phyloP scores from a whole-genome alignment of 306 rosid species.

The Parietaria judaica region DNA sequence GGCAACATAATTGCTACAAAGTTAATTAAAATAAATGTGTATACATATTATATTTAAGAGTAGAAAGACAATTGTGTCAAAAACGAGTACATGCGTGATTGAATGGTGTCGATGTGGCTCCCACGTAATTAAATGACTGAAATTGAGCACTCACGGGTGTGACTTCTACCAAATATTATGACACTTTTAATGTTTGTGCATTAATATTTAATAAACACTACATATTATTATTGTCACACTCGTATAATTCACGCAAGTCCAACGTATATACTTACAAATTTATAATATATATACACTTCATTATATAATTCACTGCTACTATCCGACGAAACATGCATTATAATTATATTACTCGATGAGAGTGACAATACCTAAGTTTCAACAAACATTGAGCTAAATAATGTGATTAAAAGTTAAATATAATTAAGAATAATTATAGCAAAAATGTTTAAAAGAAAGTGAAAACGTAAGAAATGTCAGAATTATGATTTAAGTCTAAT shows the following conservation, averaged over 20 bases:
- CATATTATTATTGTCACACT: neutral
- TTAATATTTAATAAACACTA: neutral
- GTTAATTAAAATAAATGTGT: neutral
- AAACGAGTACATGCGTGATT: conserved; percentile 1
- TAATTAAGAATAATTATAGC: too few relatives aligned
- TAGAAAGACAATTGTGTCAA: neutral
- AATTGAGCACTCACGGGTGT: conserved; percentile 9
- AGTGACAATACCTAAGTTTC: too few relatives aligned
- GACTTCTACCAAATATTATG: conserved; percentile 2
- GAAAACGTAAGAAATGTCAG: too few relatives aligned
- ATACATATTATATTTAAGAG: neutral
- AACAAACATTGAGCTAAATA: too few relatives aligned
- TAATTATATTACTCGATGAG: too few relatives aligned
- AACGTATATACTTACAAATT: neutral
- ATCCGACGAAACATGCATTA: too few relatives aligned
- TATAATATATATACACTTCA: too few relatives aligned
- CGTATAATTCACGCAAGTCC: neutral
- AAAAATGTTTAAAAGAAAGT: too few relatives aligned
- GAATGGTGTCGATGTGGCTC: conserved; percentile 9
- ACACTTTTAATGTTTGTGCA: neutral
- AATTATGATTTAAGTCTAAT: too few relatives aligned
- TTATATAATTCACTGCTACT: too few relatives aligned
- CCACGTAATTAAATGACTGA: conserved; percentile 5
- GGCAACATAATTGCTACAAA: neutral
- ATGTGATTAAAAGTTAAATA: too few relatives aligned